Conservation (phyloP, 2,329 filamentous ascomycete species). For the Exophiala mesophila region DNA sequence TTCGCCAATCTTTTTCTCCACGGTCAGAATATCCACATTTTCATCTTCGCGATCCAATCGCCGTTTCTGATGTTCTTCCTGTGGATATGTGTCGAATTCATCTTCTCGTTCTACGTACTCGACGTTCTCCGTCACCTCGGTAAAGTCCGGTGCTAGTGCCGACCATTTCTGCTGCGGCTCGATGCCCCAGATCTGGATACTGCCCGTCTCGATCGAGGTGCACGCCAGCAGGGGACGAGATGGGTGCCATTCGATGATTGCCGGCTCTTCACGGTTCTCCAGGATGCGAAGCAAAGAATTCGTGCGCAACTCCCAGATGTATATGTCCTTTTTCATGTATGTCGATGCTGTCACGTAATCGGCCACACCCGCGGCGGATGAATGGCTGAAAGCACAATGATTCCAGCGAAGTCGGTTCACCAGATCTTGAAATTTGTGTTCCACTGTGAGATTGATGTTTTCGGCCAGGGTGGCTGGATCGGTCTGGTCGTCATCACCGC, state of each 20-base stretch:
- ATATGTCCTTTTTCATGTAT: slow-evolving; percentile 94
- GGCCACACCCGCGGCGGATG: slow-evolving; percentile 18
- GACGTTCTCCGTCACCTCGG: slow-evolving; percentile 95
- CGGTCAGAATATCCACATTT: slow-evolving; percentile 80
- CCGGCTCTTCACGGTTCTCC: slow-evolving; percentile 93
- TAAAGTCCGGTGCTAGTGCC: slow-evolving; percentile 91
- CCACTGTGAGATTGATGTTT: slow-evolving; percentile 80
- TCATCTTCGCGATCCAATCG: slow-evolving; percentile 89
- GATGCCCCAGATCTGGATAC: slow-evolving; percentile 94
- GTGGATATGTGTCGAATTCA: slow-evolving; percentile 93
- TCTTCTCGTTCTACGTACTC: slow-evolving; percentile 95
- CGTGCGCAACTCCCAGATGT: slow-evolving; percentile 66
- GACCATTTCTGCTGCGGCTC: slow-evolving; percentile 96
- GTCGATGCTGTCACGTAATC: slow-evolving; percentile 96
- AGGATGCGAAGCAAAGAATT: slow-evolving; percentile 94
- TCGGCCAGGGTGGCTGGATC: slow-evolving; percentile 56
- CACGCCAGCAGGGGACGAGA: slow-evolving; percentile 77
- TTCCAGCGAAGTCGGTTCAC: slow-evolving; percentile 96
- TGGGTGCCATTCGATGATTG: slow-evolving; percentile 96
- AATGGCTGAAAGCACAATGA: slow-evolving; percentile 78
- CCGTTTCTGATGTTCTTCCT: slow-evolving; percentile 80
- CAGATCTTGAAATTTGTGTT: slow-evolving; percentile 98
- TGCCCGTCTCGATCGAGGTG: slow-evolving; percentile 85
- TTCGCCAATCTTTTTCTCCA: slow-evolving; percentile 60
- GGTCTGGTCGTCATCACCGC: slow-evolving; percentile 52